A percentile compares a stretch with the other conserved stretches of the same genome.
Evolutionary conservation across 176 grass and related monocot genomes (phyloP).

Genomic region (Miscanthus lutarioriparius): DNA sequence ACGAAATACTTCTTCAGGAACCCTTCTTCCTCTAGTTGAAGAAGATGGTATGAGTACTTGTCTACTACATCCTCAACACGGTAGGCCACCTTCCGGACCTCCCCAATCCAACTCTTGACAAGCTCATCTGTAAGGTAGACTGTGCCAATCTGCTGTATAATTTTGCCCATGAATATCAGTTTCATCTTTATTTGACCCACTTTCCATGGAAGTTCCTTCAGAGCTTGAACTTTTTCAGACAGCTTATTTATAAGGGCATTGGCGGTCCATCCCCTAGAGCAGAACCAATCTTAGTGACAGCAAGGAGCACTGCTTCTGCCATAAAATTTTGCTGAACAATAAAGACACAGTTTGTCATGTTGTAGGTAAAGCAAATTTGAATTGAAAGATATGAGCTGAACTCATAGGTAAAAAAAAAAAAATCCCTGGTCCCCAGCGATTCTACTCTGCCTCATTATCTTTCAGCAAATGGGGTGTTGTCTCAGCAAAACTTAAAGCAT

Average conservation of each 20-base stretch:
- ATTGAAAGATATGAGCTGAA: background rate
- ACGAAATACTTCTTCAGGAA: slow-evolving; percentile 43
- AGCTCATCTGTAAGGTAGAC: slow-evolving; percentile 25
- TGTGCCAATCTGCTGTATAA: slow-evolving; percentile 19
- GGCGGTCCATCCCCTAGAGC: background rate
- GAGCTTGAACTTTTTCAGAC: slow-evolving; percentile 28
- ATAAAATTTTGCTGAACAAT: slow-evolving; percentile 24
- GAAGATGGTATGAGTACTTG: slow-evolving; percentile 37
- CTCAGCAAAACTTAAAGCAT: background rate
- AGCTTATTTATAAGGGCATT: slow-evolving; percentile 9
- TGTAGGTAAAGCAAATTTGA: background rate
- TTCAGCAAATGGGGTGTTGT: background rate
- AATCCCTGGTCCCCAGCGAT: no score
- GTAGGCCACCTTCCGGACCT: slow-evolving; percentile 39
- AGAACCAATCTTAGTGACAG: slow-evolving; percentile 1
- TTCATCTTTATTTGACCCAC: slow-evolving; percentile 12
- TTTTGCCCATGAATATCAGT: slow-evolving; percentile 5
- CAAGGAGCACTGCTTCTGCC: slow-evolving; percentile 40
- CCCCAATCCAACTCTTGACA: slow-evolving; percentile 36
- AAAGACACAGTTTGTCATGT: background rate
- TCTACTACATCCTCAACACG: slow-evolving; percentile 48
- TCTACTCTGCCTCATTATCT: background rate
- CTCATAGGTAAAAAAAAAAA: background rate
- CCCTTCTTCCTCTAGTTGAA: slow-evolving; percentile 33
- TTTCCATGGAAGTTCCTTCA: slow-evolving; percentile 22